Evolutionary conservation across 2,329 filamentous ascomycete genomes (phyloP).

Genomic region (Westerdykella sp.): DNA sequence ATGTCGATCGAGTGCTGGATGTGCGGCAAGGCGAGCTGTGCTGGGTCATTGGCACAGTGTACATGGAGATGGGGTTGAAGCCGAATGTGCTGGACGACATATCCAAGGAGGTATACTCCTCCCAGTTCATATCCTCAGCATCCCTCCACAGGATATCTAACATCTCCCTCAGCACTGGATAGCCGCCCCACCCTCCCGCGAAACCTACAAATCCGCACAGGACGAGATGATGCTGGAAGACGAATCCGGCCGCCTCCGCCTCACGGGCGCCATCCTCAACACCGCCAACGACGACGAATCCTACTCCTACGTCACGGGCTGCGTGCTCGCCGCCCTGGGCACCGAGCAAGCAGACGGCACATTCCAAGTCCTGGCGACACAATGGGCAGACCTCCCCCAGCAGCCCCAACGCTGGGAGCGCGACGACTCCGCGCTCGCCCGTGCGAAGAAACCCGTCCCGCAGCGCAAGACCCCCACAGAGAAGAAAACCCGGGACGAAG

Average conservation of each 20-base stretch:
- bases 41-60: slow-evolving; percentile 91
- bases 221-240: slow-evolving; percentile 85
- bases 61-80: slow-evolving; percentile 95
- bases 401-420: slow-evolving; percentile 77
- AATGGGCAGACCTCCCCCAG: slow-evolving; percentile 76
- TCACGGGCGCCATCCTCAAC: slow-evolving; percentile 66
- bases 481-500: slow-evolving; percentile 32
- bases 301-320: slow-evolving; percentile 70
- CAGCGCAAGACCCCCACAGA: slow-evolving; percentile 22
- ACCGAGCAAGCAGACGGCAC: slow-evolving; percentile 90
- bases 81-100: slow-evolving; percentile 95
- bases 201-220: slow-evolving; percentile 66
- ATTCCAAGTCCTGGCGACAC: slow-evolving; percentile 85
- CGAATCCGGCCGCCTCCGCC: slow-evolving; percentile 78
- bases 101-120: slow-evolving; percentile 67
- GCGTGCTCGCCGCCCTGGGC: slow-evolving; percentile 88
- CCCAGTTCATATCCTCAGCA: not conserved
- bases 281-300: slow-evolving; percentile 39
- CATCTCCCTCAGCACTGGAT: slow-evolving; percentile 66
- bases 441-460: slow-evolving; percentile 32
- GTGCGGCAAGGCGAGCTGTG: slow-evolving; percentile 92
- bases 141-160: not conserved
- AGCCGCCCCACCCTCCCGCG: slow-evolving; percentile 66
- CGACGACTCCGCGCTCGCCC: slow-evolving; percentile 44
- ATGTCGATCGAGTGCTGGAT: slow-evolving; percentile 84